Evolutionary conservation across 805 yeast genomes (phyloP), one percentile per base, ranked within the genome.

Genomic region (Kockiozyma suomiensis): DNA sequence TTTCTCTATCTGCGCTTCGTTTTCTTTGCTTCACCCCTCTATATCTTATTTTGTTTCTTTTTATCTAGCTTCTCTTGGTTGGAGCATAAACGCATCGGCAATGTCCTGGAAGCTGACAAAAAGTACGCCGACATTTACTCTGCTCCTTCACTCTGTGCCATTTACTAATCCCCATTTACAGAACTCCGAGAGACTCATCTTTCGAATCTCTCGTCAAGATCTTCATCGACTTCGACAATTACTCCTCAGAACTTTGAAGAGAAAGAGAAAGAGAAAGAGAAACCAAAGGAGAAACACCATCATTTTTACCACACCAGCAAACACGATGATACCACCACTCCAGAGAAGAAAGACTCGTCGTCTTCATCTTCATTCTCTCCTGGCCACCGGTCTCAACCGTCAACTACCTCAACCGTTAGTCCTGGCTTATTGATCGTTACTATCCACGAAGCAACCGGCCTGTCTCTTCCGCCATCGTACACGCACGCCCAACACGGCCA

Each of bases 341-440:
- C 55, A 17, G 55, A 50, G 4, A 25, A 50, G 38, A 21, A 40
- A 21, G 50, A 37, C 13, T 3, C 40, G 17, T 38, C 50, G 2
- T 42, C 60, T 28, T 7, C 43, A 30, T 33, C 54, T 6, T 37
- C 47, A 8, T 51, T 56, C 28, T 47, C 58, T 25, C 62, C 61
- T 12, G 46, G 54, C 38, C 56, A 53, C 48, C 32, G 54, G 15
- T 42, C 58, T n/a, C 40, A 59, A 23, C 53, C 61, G n/a, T 51
- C 61, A 17, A 53, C 57, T 12, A 64, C 71, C 3, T 64, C 72
- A 2, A 61, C 72, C 15, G 61, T 69, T 47, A 76, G 75, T 33
- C 91, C 93, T 0, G 96, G 96, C 1, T 77, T 88, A 30, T 79
- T 90, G 66, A 87, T 92, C 0, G 86, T 90, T 28, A 88, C 88